phyloP scores from a whole-genome alignment of 1,139 yeast genomes.

The Taiozyma onychis region DNA sequence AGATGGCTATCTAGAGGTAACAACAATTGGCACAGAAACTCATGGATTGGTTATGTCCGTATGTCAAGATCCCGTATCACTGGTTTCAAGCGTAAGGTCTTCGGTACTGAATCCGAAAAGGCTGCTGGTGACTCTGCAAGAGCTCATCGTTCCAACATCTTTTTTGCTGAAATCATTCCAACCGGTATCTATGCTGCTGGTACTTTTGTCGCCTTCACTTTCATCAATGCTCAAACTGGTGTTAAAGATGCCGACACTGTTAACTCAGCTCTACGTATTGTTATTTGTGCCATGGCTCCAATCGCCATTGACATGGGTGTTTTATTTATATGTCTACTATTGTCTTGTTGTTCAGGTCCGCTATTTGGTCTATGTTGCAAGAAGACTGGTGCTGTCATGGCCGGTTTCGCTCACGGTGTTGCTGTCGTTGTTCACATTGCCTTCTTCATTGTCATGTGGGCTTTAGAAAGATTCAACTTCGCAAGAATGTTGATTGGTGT shows the following conservation, averaged over 20 bases:
- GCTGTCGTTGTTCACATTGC: constrained; percentile 82
- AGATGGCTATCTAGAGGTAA: constrained; percentile 99
- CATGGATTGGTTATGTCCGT: constrained; percentile 98
- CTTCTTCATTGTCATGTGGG: constrained; percentile 96
- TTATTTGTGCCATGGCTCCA: constrained; percentile 89
- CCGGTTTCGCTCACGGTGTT: constrained; percentile 94
- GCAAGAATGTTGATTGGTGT: constrained; percentile 85
- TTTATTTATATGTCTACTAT: constrained; percentile 61
- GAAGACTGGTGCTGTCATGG: constrained; percentile 96
- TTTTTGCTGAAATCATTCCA: constrained; percentile 84
- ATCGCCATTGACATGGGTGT: constrained; percentile 87
- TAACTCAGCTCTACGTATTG: constrained; percentile 78
- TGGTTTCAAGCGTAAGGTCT: constrained; percentile 92
- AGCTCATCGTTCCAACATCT: constrained; percentile 84
- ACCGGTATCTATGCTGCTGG: constrained; percentile 85
- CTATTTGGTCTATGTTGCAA: constrained; percentile 92
- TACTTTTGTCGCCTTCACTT: constrained; percentile 85
- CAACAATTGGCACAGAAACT: constrained; percentile 97
- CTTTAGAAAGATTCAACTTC: constrained; percentile 86
- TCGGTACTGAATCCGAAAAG: constrained; percentile 87
- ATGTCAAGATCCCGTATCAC: constrained; percentile 94
- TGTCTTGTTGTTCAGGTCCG: constrained; percentile 98
- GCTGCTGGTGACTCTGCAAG: constrained; percentile 92
- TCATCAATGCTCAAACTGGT: constrained; percentile 96
- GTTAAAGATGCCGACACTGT: constrained; percentile 56